A percentile compares a stretch with the other conserved stretches of the same genome.
phyloP scores from a whole-genome alignment of 495 filamentous ascomycete genomes.

The Penicillium herquei region DNA sequence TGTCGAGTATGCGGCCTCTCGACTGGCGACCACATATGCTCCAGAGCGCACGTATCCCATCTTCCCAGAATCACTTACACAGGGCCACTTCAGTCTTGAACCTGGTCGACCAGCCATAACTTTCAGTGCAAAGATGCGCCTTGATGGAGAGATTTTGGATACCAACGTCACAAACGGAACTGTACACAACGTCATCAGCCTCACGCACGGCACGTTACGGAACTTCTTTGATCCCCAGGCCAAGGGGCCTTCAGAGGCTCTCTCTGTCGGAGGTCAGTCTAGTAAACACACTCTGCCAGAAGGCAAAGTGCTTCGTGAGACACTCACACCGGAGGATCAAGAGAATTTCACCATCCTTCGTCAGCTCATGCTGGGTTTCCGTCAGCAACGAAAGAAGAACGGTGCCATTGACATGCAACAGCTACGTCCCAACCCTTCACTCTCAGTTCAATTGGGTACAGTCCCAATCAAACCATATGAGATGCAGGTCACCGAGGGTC shows the following conservation, averaged over 20 bases:
- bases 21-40: constrained; percentile 68
- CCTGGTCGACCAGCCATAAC: constrained; percentile 69
- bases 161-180: constrained; percentile 68
- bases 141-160: constrained; percentile 66
- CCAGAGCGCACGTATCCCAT: constrained; percentile 72
- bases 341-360: constrained; percentile 40
- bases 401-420: constrained; percentile 39
- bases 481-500: constrained; percentile 27
- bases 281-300: constrained; percentile 5
- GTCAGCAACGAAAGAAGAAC: constrained; percentile 34
- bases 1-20: constrained; percentile 62
- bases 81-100: constrained; percentile 66
- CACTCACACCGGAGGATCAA: constrained; percentile 34
- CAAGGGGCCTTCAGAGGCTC: constrained; percentile 1
- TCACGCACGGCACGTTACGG: constrained; percentile 62
- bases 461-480: constrained; percentile 25
- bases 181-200: constrained; percentile 67
- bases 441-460: constrained; percentile 33
- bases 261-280: constrained; percentile 44
- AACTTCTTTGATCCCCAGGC: constrained; percentile 42
- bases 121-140: constrained; percentile 72
- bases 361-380: constrained; percentile 43
- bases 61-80: constrained; percentile 59
- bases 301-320: constrained; percentile 16
- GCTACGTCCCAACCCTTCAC: constrained; percentile 14